Evolutionary conservation across 1,139 yeast species (phyloP).

Genomic region (Geotrichum fermentans): DNA sequence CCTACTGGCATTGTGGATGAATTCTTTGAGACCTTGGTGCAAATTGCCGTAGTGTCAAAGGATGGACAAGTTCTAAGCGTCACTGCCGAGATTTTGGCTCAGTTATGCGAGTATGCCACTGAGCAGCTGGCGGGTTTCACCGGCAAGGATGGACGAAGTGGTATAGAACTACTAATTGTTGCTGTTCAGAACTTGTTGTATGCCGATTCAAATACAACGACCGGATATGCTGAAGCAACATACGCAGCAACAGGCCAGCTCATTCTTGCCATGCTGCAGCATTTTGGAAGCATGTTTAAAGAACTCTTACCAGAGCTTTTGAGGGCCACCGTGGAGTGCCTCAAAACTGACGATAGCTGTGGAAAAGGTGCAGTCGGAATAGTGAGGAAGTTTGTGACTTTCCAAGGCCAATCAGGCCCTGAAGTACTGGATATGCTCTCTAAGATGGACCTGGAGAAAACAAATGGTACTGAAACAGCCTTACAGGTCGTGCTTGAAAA

Average conservation of each 20-base stretch:
- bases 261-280: constrained; percentile 48
- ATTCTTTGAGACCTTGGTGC: constrained; percentile 49
- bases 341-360: constrained; percentile 64
- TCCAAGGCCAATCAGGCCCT: too few species aligned
- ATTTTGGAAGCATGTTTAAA: constrained; percentile 50
- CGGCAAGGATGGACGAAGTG: constrained; percentile 42
- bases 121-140: constrained; percentile 42
- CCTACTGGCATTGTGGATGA: constrained; percentile 48
- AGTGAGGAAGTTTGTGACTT: too few species aligned
- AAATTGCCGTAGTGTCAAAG: constrained; percentile 48
- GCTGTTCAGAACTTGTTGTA: too few species aligned
- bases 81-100: constrained; percentile 69
- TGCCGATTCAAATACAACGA: too few species aligned
- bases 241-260: constrained; percentile 55
- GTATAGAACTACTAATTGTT: constrained; percentile 43
- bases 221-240: constrained; percentile 77
- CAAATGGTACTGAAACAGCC: too few species aligned
- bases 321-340: constrained; percentile 66
- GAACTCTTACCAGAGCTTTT: constrained; percentile 57
- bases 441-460: too few species aligned
- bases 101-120: constrained; percentile 51
- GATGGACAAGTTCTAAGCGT: constrained; percentile 78
- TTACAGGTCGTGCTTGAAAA: constrained; percentile 56
- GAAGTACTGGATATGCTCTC: too few species aligned
- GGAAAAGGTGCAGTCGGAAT: too few species aligned